phyloP scores from a whole-genome alignment of 352 stramenopile species.

The Phytophthora parvispora region DNA sequence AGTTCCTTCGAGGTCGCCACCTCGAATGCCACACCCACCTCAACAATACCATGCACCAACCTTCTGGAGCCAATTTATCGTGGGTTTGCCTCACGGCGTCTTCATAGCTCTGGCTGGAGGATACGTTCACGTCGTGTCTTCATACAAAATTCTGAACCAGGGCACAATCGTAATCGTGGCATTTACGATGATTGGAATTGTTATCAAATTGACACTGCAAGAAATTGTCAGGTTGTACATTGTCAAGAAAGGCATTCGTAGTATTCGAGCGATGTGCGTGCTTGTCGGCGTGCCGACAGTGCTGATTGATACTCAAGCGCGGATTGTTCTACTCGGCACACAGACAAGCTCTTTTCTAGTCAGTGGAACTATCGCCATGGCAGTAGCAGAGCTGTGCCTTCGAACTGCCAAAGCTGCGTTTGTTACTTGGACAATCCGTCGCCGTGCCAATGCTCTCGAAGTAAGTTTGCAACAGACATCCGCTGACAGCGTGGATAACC shows the following conservation, averaged over 20 bases:
- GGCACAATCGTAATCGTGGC: background rate
- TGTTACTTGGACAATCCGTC: background rate
- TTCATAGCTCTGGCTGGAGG: background rate
- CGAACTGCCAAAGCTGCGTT: background rate
- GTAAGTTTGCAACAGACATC: background rate
- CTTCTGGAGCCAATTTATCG: background rate
- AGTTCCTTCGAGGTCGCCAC: no score
- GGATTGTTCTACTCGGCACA: background rate
- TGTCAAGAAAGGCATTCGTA: constrained; percentile 1
- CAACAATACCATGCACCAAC: background rate
- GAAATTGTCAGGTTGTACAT: background rate
- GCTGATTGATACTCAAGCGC: background rate
- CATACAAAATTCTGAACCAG: background rate
- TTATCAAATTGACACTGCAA: background rate
- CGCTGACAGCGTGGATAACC: background rate
- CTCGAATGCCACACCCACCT: no score
- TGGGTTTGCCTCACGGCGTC: background rate
- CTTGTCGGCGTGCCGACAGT: background rate
- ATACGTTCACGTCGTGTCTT: background rate
- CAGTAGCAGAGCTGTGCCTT: background rate
- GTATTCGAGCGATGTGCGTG: constrained; percentile 23
- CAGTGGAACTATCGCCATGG: background rate
- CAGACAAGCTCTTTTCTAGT: background rate
- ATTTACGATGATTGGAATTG: background rate
- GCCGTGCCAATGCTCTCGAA: background rate